Evolutionary conservation across 192 early-diverging fungal genomes (phyloP).

Genomic region (Neocallimastix lanati): DNA sequence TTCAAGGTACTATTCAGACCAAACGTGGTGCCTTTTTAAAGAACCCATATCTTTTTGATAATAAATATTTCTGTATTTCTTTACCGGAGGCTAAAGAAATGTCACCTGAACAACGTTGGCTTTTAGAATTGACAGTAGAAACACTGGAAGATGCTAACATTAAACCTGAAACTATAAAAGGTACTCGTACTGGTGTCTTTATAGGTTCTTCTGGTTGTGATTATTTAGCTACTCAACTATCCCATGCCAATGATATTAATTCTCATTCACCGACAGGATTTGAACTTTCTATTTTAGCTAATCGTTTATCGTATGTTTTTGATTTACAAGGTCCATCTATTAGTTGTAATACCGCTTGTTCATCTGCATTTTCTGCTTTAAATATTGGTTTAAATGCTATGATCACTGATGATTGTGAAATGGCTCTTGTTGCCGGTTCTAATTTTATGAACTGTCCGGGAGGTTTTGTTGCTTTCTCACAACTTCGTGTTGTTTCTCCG

Average conservation of each 20-base stretch:
- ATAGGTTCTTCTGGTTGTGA: not conserved
- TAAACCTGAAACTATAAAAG: not conserved
- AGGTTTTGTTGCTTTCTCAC: constrained; percentile 4
- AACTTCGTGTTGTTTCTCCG: constrained; percentile 10
- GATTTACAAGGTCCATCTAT: not conserved
- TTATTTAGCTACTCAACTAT: not conserved
- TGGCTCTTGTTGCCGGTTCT: not conserved
- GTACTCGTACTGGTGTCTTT: not conserved
- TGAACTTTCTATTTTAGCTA: not conserved
- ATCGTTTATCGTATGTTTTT: not conserved
- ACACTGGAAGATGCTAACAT: not conserved
- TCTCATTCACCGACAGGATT: not conserved
- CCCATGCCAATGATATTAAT: not conserved
- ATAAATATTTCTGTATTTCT: not conserved
- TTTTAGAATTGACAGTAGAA: not conserved
- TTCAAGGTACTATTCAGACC: not conserved
- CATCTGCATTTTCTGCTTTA: not conserved
- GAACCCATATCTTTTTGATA: not conserved
- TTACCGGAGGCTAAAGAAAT: not conserved
- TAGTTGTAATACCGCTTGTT: not conserved
- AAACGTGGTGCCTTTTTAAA: not conserved
- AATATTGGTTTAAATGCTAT: not conserved
- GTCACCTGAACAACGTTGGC: not conserved
- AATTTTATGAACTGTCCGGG: not conserved
- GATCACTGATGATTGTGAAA: not conserved